Evolutionary conservation across 78 protist genomes (phyloP).

Genomic region (Dictyostelium capitatum): DNA sequence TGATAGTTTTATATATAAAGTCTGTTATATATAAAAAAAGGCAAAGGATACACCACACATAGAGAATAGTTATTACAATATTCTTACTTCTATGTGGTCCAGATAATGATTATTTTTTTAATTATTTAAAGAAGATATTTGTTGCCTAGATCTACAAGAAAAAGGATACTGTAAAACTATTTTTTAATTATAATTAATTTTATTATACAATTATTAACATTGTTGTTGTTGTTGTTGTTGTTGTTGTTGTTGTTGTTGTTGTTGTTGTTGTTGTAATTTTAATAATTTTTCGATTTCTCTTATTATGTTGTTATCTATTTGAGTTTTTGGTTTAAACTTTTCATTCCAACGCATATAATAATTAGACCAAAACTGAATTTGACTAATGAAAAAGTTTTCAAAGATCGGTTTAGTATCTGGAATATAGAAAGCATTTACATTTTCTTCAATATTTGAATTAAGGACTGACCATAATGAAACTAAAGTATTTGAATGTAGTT

Average conservation of each 20-base stretch:
- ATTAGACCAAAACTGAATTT: slow-evolving; percentile 77
- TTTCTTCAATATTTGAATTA: slow-evolving; percentile 3
- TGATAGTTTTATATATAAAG: too few species aligned
- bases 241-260: neutral
- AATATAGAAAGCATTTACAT: slow-evolving; percentile 42
- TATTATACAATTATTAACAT: too few species aligned
- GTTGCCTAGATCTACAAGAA: too few species aligned
- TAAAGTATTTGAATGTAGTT: slow-evolving; percentile 3
- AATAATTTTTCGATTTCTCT: slow-evolving; percentile 9
- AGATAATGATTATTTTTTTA: too few species aligned
- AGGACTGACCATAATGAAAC: slow-evolving; percentile 22
- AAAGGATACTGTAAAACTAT: too few species aligned
- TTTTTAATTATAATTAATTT: too few species aligned
- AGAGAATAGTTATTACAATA: too few species aligned
- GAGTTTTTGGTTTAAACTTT: slow-evolving; percentile 33
- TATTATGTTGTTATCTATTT: neutral
- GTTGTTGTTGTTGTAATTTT: slow-evolving; percentile 16
- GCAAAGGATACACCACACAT: too few species aligned
- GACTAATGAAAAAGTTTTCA: slow-evolving; percentile 44
- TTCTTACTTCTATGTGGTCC: too few species aligned
- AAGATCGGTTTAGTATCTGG: slow-evolving; percentile 55
- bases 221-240: neutral
- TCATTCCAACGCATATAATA: slow-evolving; percentile 54
- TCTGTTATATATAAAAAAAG: too few species aligned
- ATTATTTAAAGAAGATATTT: too few species aligned